Evolutionary conservation across 75 land plant genomes (phyloP).

Genomic region (Adiantum capillusveneris): DNA sequence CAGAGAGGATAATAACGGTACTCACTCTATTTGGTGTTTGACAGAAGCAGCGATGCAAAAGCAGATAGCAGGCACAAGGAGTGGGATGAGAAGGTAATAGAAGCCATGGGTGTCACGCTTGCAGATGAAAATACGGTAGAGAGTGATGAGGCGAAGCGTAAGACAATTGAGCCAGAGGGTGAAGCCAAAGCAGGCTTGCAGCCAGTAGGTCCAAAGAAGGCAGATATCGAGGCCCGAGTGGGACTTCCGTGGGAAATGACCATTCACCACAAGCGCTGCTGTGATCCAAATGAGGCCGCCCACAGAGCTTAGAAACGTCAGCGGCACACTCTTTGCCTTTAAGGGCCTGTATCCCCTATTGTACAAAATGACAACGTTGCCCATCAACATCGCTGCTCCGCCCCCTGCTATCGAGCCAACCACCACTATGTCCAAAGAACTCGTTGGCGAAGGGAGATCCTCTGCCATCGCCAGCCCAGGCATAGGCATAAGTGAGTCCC

Average conservation of each 20-base stretch:
- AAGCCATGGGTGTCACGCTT: neutral
- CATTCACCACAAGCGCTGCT: constrained; percentile 12
- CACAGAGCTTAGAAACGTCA: constrained; percentile 20
- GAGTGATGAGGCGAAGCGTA: constrained; percentile 1
- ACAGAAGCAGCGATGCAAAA: constrained; percentile 9
- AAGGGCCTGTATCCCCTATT: constrained; percentile 13
- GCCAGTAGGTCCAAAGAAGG: constrained; percentile 25
- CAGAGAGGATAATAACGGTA: too few species aligned
- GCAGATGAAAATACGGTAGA: constrained; percentile 9
- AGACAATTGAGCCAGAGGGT: constrained; percentile 29
- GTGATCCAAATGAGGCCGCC: constrained; percentile 21
- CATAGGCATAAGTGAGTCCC: too few species aligned
- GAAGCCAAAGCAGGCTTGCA: constrained; percentile 18
- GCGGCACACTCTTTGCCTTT: constrained; percentile 8
- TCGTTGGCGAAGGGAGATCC: too few species aligned
- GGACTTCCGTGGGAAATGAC: constrained; percentile 3
- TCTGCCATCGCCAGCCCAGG: too few species aligned
- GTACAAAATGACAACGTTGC: constrained; percentile 11
- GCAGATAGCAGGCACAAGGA: constrained; percentile 6
- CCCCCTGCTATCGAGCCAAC: constrained; percentile 8
- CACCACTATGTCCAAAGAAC: constrained; percentile 8
- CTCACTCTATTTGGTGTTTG: neutral
- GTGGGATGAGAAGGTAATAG: neutral
- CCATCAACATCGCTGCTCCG: constrained; percentile 9
- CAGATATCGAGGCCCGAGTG: neutral